phyloP scores from a whole-genome alignment of 805 yeast genomes.

The Sungouiozyma intestinalis region DNA sequence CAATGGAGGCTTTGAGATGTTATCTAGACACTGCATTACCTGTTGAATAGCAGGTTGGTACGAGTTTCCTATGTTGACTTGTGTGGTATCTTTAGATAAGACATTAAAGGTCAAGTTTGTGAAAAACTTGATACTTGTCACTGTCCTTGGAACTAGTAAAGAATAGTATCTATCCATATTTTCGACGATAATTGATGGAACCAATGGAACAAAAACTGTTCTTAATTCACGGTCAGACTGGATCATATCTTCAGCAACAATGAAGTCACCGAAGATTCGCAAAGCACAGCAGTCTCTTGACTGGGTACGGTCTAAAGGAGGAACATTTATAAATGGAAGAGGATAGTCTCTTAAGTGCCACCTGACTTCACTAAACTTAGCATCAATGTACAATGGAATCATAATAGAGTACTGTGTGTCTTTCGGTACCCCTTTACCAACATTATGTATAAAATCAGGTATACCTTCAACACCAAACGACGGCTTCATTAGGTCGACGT shows the following conservation, averaged over 20 bases:
- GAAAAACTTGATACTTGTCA: slow-evolving; percentile 64
- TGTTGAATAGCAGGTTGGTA: slow-evolving; percentile 79
- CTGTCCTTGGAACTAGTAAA: slow-evolving; percentile 59
- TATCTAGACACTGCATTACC: slow-evolving; percentile 64
- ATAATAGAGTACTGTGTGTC: slow-evolving; percentile 58
- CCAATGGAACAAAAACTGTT: slow-evolving; percentile 50
- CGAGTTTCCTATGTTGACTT: slow-evolving; percentile 77
- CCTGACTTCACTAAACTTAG: slow-evolving; percentile 50
- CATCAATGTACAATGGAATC: slow-evolving; percentile 52
- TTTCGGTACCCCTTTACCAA: slow-evolving; percentile 77
- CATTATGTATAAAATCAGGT: slow-evolving; percentile 50
- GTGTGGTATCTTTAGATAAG: slow-evolving; percentile 45
- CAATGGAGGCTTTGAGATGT: slow-evolving; percentile 79
- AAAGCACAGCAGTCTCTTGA: slow-evolving; percentile 21
- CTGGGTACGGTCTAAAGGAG: slow-evolving; percentile 34
- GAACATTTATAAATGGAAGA: slow-evolving; percentile 67
- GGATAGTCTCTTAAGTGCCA: slow-evolving; percentile 80
- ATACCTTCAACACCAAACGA: slow-evolving; percentile 40
- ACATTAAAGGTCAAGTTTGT: slow-evolving; percentile 49
- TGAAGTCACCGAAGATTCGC: slow-evolving; percentile 49
- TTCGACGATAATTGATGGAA: slow-evolving; percentile 34
- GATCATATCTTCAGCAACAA: slow-evolving; percentile 57
- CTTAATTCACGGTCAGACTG: slow-evolving; percentile 44
- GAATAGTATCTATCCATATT: slow-evolving; percentile 38
- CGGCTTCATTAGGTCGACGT: slow-evolving; percentile 41